These are phyloP conservation scores for Euptelea pleiosperma DNA, from an alignment of 164 flowering plant genomes.

Conservation along the genomic window DNA sequence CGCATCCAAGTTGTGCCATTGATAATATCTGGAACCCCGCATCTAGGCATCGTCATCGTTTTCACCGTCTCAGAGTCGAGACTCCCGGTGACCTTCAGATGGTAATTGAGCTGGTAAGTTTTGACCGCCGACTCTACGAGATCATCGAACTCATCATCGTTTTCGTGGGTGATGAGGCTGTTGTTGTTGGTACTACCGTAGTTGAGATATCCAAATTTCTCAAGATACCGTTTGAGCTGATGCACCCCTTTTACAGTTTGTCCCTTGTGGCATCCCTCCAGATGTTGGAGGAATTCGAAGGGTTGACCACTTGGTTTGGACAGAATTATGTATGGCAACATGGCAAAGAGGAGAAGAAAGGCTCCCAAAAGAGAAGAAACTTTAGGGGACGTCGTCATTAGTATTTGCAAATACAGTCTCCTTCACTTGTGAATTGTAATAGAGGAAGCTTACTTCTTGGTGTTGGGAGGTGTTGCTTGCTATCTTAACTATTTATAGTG, in stretches of 20 bases:
- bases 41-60: constrained; percentile 6
- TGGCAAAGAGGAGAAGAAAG: no score
- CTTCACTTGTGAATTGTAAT: no score
- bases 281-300: constrained; percentile 6
- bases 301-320: no score
- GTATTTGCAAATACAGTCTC: no score
- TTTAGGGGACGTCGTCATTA: no score
- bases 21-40: constrained; percentile 3
- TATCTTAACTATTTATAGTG: no score
- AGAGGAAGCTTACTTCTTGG: no score
- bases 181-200: no score
- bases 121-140: neutral
- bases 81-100: neutral
- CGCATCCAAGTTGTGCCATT: neutral
- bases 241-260: constrained; percentile 4
- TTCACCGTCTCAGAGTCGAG: constrained; percentile 1
- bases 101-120: constrained; percentile 5
- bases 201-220: constrained; percentile 7
- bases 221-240: constrained; percentile 11
- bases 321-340: no score
- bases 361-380: no score
- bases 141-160: constrained; percentile 1
- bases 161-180: neutral
- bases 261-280: constrained; percentile 18
- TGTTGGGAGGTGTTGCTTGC: no score